A percentile compares a stretch with the other conserved stretches of the same genome.
These are phyloP conservation scores for Phytomonas francai DNA, from an alignment of 208 protist species.

Conservation along the genomic window DNA sequence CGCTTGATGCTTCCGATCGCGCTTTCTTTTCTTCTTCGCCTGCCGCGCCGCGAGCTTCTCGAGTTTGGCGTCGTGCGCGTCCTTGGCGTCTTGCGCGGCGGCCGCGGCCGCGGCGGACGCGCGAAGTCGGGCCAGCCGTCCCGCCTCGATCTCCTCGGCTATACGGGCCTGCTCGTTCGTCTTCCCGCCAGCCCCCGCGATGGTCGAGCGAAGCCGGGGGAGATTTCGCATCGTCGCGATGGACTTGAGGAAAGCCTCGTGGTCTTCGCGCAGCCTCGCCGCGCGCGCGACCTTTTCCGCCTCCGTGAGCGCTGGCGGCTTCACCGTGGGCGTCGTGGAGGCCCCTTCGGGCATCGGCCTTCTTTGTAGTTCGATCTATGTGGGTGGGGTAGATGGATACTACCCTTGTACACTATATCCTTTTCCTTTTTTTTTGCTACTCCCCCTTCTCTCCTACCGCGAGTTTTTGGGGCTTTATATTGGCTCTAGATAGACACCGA, in stretches of 20 bases:
- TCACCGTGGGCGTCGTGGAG: neutral
- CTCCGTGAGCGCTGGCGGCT: conserved; percentile 36
- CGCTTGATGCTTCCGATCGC: no score
- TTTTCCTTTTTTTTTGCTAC: neutral
- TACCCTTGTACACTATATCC: neutral
- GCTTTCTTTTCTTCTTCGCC: conserved; percentile 47
- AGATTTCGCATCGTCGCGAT: conserved; percentile 67
- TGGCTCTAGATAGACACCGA: neutral
- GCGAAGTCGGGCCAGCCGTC: conserved; percentile 42
- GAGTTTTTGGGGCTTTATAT: no score
- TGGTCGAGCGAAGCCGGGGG: conserved; percentile 69
- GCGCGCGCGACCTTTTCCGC: conserved; percentile 51
- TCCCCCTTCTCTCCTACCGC: no score
- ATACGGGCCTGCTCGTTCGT: conserved; percentile 63
- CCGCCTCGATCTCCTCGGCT: conserved; percentile 51
- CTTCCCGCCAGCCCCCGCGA: conserved; percentile 73
- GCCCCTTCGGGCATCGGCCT: no score
- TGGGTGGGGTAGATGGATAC: no score
- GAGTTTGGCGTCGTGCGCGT: conserved; percentile 40
- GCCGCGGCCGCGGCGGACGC: conserved; percentile 21
- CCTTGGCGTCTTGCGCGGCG: conserved; percentile 21
- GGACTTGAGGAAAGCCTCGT: conserved; percentile 60
- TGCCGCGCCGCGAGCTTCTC: conserved; percentile 26
- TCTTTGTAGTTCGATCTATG: no score
- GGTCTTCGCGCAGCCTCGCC: conserved; percentile 52